Conservation (phyloP, 257 asterid genomes). For the Phtheirospermum japonicum region DNA sequence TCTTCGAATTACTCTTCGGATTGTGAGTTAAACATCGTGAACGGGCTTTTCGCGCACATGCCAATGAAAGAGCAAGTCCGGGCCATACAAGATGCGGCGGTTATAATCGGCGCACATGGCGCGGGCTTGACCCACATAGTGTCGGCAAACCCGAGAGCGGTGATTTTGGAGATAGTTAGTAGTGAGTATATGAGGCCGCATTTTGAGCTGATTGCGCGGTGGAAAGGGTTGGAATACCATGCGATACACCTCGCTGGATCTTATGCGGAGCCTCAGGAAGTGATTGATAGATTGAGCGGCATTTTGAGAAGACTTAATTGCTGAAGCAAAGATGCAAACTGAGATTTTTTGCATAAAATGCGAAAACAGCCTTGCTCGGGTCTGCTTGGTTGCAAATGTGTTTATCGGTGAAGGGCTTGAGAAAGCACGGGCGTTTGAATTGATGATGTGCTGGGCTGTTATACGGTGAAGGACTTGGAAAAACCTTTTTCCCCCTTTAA, state of each 20-base stretch:
- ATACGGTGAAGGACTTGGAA: background rate
- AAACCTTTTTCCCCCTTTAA: too few species aligned
- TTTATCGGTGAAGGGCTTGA: too few species aligned
- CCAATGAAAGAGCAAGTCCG: slow-evolving; percentile 91
- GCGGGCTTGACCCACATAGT: slow-evolving; percentile 93
- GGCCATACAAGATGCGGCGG: slow-evolving; percentile 83
- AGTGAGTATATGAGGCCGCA: slow-evolving; percentile 78
- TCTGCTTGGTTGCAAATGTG: too few species aligned
- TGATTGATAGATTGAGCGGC: slow-evolving; percentile 47
- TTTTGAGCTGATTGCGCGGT: slow-evolving; percentile 69
- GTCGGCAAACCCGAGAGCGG: slow-evolving; percentile 59
- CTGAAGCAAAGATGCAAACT: slow-evolving; percentile 19
- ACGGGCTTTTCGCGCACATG: slow-evolving; percentile 95
- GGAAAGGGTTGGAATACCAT: slow-evolving; percentile 93
- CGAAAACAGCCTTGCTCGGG: background rate
- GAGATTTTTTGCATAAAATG: background rate
- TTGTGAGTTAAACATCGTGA: slow-evolving; percentile 59
- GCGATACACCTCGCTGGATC: slow-evolving; percentile 60
- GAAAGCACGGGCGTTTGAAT: too few species aligned
- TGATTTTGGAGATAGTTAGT: slow-evolving; percentile 76
- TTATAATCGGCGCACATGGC: slow-evolving; percentile 95
- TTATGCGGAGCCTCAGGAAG: slow-evolving; percentile 55
- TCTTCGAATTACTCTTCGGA: slow-evolving; percentile 35
- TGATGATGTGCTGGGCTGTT: background rate
- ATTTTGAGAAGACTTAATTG: slow-evolving; percentile 63